Evolutionary conservation across 768 basidiomycete genomes (phyloP).

Genomic region (Thelephora aurantiotincta): DNA sequence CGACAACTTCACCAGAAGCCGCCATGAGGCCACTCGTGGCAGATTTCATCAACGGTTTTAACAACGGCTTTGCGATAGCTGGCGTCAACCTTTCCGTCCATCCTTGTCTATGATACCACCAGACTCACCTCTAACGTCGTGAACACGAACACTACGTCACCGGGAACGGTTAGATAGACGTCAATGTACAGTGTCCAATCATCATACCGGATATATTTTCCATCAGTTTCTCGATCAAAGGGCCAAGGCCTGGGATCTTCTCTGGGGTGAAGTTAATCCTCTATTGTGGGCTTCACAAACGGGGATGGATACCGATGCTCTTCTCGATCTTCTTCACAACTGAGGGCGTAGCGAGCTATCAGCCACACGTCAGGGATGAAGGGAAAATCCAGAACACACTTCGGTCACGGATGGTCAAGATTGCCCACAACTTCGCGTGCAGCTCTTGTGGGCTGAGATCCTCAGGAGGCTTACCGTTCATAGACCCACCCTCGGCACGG

Average conservation of each 20-base stretch:
- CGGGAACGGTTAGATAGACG: not conserved
- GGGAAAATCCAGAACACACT: slow-evolving; percentile 22
- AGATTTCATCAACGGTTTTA: slow-evolving; percentile 64
- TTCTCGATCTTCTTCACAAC: slow-evolving; percentile 69
- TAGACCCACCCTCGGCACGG: slow-evolving; percentile 31
- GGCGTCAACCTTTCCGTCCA: not conserved
- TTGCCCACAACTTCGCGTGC: slow-evolving; percentile 72
- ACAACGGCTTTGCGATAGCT: slow-evolving; percentile 40
- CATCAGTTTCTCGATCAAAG: slow-evolving; percentile 65
- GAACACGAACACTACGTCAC: slow-evolving; percentile 53
- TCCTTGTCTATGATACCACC: not conserved
- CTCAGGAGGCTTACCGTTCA: slow-evolving; percentile 53
- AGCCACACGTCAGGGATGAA: not conserved
- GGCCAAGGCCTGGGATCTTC: slow-evolving; percentile 68
- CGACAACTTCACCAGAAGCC: slow-evolving; percentile 65
- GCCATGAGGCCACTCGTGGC: slow-evolving; percentile 48
- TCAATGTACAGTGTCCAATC: not conserved
- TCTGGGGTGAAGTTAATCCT: slow-evolving; percentile 24
- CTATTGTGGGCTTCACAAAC: not conserved
- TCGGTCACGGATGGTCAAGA: slow-evolving; percentile 74
- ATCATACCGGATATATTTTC: slow-evolving; percentile 50
- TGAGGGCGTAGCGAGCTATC: slow-evolving; percentile 8
- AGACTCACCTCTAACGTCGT: slow-evolving; percentile 65
- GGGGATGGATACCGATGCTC: slow-evolving; percentile 45
- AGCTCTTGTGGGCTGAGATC: slow-evolving; percentile 85